Evolutionary conservation across 1,284 basidiomycete species (phyloP).

Genomic region (Cystobasidiaceae sp.): DNA sequence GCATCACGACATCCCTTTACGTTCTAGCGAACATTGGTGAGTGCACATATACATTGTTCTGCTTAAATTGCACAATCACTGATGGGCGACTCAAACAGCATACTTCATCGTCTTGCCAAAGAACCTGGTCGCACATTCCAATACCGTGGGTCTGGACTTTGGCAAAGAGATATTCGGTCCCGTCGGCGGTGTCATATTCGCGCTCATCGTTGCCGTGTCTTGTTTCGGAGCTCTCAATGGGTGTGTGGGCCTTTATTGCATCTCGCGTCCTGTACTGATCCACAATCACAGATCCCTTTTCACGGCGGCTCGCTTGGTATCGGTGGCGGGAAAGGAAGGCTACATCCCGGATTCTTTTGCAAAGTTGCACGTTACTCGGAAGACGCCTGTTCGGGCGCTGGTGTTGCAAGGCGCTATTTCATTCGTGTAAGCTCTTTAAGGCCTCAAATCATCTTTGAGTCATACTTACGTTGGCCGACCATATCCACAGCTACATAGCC

Average conservation of each 20-base stretch:
- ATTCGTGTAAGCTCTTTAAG: slow-evolving; percentile 45
- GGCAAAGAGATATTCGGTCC: slow-evolving; percentile 79
- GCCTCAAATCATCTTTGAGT: background rate
- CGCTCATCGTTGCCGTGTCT: slow-evolving; percentile 82
- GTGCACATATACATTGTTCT: background rate
- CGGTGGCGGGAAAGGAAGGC: slow-evolving; percentile 78
- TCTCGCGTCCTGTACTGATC: background rate
- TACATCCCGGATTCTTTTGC: slow-evolving; percentile 80
- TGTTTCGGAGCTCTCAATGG: slow-evolving; percentile 87
- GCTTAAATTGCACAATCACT: slow-evolving; percentile 46
- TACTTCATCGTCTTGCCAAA: slow-evolving; percentile 93
- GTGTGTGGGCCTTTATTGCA: slow-evolving; percentile 64
- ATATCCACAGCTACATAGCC: slow-evolving; percentile 57
- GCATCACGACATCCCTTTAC: slow-evolving; percentile 59
- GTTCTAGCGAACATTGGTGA: slow-evolving; percentile 34
- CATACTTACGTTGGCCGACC: background rate
- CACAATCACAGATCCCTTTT: background rate
- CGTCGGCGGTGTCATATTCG: slow-evolving; percentile 78
- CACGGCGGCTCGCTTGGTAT: slow-evolving; percentile 66
- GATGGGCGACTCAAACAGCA: slow-evolving; percentile 71
- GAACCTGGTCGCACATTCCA: slow-evolving; percentile 54
- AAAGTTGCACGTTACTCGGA: slow-evolving; percentile 62
- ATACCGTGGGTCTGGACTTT: slow-evolving; percentile 93
- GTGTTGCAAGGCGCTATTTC: slow-evolving; percentile 67
- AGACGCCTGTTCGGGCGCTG: slow-evolving; percentile 81